Base-by-base conservation (phyloP, 257 asterid species). In the Nicotiana attenuata region DNA sequence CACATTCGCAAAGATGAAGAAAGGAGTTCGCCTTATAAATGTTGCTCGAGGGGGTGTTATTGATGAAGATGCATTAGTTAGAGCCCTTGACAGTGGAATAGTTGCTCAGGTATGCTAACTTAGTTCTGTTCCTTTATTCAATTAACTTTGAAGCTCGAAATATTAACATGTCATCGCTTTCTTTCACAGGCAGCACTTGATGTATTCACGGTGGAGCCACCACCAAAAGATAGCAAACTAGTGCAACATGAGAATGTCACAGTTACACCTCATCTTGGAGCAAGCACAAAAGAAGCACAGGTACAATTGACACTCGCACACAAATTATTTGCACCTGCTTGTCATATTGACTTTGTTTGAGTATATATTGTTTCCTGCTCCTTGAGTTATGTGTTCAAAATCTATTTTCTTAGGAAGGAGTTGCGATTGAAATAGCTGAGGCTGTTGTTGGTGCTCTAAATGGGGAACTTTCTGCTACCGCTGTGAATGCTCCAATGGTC, bases 211-310 rank as follows among this genome's bases (percentile, higher is more conserved):
- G 91, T 64, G 90, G 99, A 96, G 68, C 99, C 99, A n/a, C 97
- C 99, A 10, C 56, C 94, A 0, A 83, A 87, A 80, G 97, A 94
- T 67, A 91, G 97, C 89, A 96, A 92, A 81, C 35, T 96, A 78
- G 93, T 94, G 86, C 97, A 90, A 77, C 99, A 94, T 64, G 92
- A 89, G 90, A 94, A 94, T 81, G 97, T 96, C 76, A 92, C 88
- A 19, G 98, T 90, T n/a, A 96, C 99, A 16, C 99, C 99, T 65
- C 99, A 96, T 88, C 99, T 96, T 76, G 99, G 99, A 87, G 99
- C 99, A 47, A 96, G 99, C 92, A 96, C 99, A 41, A 93, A 92
- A 89, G 99, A 96, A 89, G 99, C 99, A 65, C 99, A 96, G 97
- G 99, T 93, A 83, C 78, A 84, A 77, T 22, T 47, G 65, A 65